Evolutionary conservation across 257 asterid genomes (phyloP).

Genomic region (Solanum infundibuliforme): DNA sequence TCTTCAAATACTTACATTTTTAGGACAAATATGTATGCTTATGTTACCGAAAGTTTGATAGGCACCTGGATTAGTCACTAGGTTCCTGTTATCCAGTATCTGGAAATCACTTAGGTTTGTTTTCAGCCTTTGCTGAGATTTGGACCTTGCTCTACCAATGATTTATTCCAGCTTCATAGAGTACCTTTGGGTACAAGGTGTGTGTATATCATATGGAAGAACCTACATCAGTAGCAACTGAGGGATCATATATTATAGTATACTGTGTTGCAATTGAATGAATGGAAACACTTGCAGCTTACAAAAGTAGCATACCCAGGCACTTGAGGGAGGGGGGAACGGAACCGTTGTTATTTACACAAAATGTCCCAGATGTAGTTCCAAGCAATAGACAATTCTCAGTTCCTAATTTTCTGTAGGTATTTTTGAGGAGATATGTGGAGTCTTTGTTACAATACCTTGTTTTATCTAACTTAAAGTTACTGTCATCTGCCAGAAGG

Average conservation of each 20-base stretch:
- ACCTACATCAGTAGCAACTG: background rate
- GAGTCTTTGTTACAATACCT: background rate
- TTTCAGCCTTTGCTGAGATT: background rate
- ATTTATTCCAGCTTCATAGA: background rate
- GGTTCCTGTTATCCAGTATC: background rate
- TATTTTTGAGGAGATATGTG: background rate
- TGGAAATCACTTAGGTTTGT: background rate
- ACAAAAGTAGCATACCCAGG: background rate
- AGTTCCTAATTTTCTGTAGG: background rate
- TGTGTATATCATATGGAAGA: background rate
- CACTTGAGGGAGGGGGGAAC: background rate
- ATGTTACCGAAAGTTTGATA: background rate
- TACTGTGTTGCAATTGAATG: background rate
- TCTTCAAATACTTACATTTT: background rate
- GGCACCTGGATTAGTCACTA: background rate
- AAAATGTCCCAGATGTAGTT: background rate
- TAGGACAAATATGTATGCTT: background rate
- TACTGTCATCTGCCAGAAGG: background rate
- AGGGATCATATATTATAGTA: background rate
- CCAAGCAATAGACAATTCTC: background rate
- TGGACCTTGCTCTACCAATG: background rate
- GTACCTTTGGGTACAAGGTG: background rate
- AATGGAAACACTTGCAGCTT: background rate
- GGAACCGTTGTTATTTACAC: background rate
- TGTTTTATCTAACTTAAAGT: background rate